phyloP scores from a whole-genome alignment of 225 moss, liverwort and hornwort genomes.

The Pseudoscleropodium purum region DNA sequence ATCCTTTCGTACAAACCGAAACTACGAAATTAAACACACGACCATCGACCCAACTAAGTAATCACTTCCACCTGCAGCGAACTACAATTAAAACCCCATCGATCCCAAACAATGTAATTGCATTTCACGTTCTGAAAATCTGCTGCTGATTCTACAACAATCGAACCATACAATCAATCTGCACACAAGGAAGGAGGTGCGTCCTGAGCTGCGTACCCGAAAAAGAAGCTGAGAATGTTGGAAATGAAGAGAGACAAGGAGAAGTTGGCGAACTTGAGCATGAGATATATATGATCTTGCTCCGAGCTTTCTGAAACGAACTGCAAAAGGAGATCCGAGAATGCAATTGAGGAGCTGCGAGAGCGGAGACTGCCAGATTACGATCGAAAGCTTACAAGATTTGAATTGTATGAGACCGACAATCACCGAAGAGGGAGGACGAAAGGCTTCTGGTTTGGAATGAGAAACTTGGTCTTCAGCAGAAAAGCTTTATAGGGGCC shows the following conservation, averaged over 20 bases:
- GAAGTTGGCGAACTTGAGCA: constrained; percentile 4
- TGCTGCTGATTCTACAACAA: not conserved
- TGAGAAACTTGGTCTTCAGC: not conserved
- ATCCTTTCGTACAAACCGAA: not conserved
- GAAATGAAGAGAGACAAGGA: constrained; percentile 11
- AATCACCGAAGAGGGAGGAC: not conserved
- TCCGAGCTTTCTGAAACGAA: not conserved
- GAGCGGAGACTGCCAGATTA: no score
- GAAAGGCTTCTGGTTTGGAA: not conserved
- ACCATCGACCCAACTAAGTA: not conserved
- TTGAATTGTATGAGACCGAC: not conserved
- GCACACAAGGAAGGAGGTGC: not conserved
- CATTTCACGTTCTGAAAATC: not conserved
- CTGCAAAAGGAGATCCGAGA: not conserved
- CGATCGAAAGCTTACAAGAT: not conserved
- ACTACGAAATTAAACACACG: not conserved
- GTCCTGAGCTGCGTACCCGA: not conserved
- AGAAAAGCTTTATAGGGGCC: not conserved
- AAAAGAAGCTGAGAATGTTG: constrained; percentile 3
- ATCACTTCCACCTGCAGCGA: not conserved
- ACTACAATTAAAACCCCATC: not conserved
- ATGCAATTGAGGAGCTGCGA: not conserved
- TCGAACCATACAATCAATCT: not conserved
- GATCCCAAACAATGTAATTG: not conserved
- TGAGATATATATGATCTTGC: not conserved